Base-by-base conservation (phyloP, 2,329 filamentous ascomycete genomes). In the Aureobasidium melanogenum region DNA sequence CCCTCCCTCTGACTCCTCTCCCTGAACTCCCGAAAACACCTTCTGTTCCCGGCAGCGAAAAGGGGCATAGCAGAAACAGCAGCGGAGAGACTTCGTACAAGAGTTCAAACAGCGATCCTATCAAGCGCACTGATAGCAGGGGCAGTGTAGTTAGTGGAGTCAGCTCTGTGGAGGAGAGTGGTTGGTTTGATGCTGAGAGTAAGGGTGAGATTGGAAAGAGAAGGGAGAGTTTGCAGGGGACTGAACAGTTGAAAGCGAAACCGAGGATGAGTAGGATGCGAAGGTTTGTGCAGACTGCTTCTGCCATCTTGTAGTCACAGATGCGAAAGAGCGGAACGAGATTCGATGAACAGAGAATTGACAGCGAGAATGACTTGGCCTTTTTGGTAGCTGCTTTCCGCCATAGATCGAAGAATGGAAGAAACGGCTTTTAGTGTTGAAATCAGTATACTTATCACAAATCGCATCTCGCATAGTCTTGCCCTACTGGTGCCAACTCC, bases 221-320 rank as follows among this genome's bases (percentile, higher is more conserved):
- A 6, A 19, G 6, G 17, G 17, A 9, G 9, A 46, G 43, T 28
- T 10, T 46, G 28, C 46, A 55, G 41, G 41, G 34, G 6, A 30
- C 46, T 22, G 28, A 32, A n/a, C 38, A 24, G 22, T 8, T 44
- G 0, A 44, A 54, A 22, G 22, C 38, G 15, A 61, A 61, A 32
- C 38, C 47, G 14, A 48, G n/a, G n/a, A 58, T 58, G 55, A 58
- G 55, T 17, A 67, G 64, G 63, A 61, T 69, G 58, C 60, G 65
- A 28, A 60, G 65, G 39, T 57, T 66, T 24, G 64, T 69, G 47
- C 67, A 67, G 57, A 69, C 66, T 46, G 68, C 67, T 38, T 64
- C 65, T 38, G 63, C 66, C 17, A 64, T 65, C 22, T 43, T 67
- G 26, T 67, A 19, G 32, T 15, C 15, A 14, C 22, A 14, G 5